Base-by-base conservation (phyloP, 2,329 filamentous ascomycete species). In the Lasiodiplodia sp. region DNA sequence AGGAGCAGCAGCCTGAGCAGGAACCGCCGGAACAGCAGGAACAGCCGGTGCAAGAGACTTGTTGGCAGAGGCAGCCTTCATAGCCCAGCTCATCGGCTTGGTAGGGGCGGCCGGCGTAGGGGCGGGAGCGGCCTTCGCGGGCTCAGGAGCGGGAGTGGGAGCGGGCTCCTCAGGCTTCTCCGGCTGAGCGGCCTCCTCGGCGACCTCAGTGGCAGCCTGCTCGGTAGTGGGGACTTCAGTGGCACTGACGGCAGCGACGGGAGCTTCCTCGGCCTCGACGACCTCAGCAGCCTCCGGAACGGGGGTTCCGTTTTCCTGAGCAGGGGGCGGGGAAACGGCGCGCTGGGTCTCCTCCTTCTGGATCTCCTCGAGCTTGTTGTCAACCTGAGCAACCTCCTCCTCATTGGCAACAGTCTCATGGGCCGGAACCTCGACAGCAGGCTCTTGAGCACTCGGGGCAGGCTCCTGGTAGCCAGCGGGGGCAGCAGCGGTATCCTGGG, bases 281-380 rank as follows among this genome's bases (percentile, higher is more conserved):
- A 77, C 73, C 70, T 80, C 78, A 34, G 72, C 73, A 40, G 75
- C 72, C 68, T 80, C 76, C 73, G 77, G 72, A 21, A 75, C 74
- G 25, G 78, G 74, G 57, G 79, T 77, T 64, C 79, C 79, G 60
- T 83, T 79, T 63, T 79, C 75, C 58, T 76, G 76, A 23, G 75
- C 74, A 38, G 73, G 70, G 25, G 77, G 70, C 21, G 78, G 70
- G 23, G 71, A 69, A 16, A 72, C 74, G 62, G 76, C 74, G 40
- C 66, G 66, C 51, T 68, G 34, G 4, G 66, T 31, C 47, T 66
- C 58, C 70, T 78, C 76, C 69, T 80, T 74, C 66, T 81, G 73
- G 72, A 76, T 78, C 72, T 93, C 87, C 81, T 95, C 90, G 25
- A 94, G 86, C 85, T 93, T 93, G 83, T 93, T 85, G 78, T 93